A percentile compares a stretch with the other conserved stretches of the same genome.
Evolutionary conservation across 352 stramenopile species (phyloP).

Genomic region (Globisporangium paroecandrum): DNA sequence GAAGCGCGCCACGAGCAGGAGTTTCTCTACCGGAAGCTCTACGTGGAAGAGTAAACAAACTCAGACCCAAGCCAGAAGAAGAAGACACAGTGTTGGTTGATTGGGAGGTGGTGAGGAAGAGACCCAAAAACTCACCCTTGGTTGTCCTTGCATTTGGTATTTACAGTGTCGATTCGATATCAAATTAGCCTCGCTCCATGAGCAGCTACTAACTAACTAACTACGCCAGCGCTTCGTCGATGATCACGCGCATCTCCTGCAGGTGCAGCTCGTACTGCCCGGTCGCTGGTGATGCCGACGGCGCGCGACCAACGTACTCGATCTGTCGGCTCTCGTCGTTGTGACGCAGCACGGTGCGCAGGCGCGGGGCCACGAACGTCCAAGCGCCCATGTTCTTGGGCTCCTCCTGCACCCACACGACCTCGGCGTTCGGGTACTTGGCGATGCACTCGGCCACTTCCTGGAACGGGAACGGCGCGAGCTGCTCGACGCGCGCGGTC

Average conservation of each 20-base stretch:
- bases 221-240: slow-evolving; percentile 79
- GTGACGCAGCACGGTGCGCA: slow-evolving; percentile 93
- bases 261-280: slow-evolving; percentile 94
- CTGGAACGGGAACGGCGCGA: slow-evolving; percentile 97
- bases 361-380: slow-evolving; percentile 88
- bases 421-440: slow-evolving; percentile 93
- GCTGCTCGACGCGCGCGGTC: slow-evolving; percentile 75
- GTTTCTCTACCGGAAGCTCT: slow-evolving; percentile 69
- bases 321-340: slow-evolving; percentile 54
- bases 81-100: background rate
- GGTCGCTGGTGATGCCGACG: slow-evolving; percentile 95
- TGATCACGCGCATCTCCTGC: slow-evolving; percentile 92
- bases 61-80: background rate
- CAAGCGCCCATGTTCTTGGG: slow-evolving; percentile 99
- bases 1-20: slow-evolving; percentile 65
- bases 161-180: background rate
- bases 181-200: background rate
- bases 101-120: background rate
- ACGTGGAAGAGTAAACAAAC: slow-evolving; percentile 20
- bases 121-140: background rate
- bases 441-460: slow-evolving; percentile 88
- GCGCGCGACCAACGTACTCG: slow-evolving; percentile 92
- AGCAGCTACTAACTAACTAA: background rate
- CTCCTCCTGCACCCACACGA: slow-evolving; percentile 98
- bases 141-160: background rate